A percentile compares a stretch with the other conserved stretches of the same genome.
phyloP scores from a whole-genome alignment of 352 stramenopile species.

The Phytophthora europaea region DNA sequence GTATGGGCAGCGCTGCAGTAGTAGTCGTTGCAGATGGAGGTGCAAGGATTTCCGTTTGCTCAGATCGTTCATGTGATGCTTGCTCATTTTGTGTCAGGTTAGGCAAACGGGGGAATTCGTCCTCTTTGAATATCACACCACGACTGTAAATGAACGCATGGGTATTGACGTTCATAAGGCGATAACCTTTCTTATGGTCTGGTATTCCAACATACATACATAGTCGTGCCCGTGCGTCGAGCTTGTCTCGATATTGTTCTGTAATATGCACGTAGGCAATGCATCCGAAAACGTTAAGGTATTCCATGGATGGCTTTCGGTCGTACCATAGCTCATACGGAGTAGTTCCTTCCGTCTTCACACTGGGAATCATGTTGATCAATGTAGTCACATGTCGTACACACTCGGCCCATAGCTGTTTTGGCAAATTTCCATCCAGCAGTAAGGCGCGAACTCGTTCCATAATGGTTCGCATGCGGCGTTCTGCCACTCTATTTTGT shows the following conservation, averaged over 20 bases:
- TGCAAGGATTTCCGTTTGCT: neutral
- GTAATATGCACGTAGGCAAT: conserved; percentile 4
- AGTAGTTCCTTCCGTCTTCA: neutral
- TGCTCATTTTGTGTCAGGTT: neutral
- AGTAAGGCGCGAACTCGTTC: conserved; percentile 5
- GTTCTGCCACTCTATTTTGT: conserved; percentile 23
- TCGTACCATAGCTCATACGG: conserved; percentile 14
- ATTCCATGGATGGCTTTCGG: conserved; percentile 2
- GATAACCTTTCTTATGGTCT: conserved; percentile 6
- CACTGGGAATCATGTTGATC: conserved; percentile 9
- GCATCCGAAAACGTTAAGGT: conserved; percentile 11
- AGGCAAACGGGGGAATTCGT: neutral
- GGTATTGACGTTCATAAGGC: conserved; percentile 8
- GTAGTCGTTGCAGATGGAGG: neutral
- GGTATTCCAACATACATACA: conserved; percentile 13
- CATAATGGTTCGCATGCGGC: conserved; percentile 22
- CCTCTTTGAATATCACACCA: conserved; percentile 12
- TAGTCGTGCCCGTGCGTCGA: conserved; percentile 2
- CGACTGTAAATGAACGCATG: conserved; percentile 18
- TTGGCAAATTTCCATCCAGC: conserved; percentile 1
- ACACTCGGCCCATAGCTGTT: conserved; percentile 15
- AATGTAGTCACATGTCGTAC: conserved; percentile 17
- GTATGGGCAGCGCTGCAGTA: neutral
- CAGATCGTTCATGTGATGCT: neutral
- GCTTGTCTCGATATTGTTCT: conserved; percentile 6